phyloP scores from a whole-genome alignment of 1,139 yeast species.

The Scheffersomyces segobiensis region DNA sequence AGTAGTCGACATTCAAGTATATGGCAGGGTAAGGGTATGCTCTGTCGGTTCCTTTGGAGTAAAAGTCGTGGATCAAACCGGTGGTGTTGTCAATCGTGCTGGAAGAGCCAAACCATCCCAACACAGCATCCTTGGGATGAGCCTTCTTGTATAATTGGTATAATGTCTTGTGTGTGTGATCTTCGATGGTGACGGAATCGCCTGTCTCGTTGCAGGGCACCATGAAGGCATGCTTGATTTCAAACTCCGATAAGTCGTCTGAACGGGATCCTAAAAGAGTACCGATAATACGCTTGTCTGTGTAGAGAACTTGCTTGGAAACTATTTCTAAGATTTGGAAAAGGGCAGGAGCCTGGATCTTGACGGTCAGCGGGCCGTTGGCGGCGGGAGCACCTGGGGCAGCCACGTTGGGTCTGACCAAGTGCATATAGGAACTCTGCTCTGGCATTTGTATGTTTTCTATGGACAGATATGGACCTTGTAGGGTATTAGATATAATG shows the following conservation, averaged over 20 bases:
- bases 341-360: slow-evolving; percentile 68
- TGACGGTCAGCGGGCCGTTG: slow-evolving; percentile 50
- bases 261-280: slow-evolving; percentile 80
- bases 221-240: slow-evolving; percentile 74
- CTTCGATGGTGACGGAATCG: slow-evolving; percentile 71
- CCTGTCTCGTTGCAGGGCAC: slow-evolving; percentile 85
- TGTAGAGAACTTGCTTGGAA: slow-evolving; percentile 43
- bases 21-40: slow-evolving; percentile 79
- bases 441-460: slow-evolving; percentile 9
- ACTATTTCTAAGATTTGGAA: slow-evolving; percentile 63
- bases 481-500: slow-evolving; percentile 1
- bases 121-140: slow-evolving; percentile 74
- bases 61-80: slow-evolving; percentile 84
- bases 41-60: slow-evolving; percentile 66
- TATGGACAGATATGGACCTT: slow-evolving; percentile 4
- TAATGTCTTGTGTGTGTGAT: slow-evolving; percentile 69
- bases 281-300: slow-evolving; percentile 70
- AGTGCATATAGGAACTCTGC: slow-evolving; percentile 44
- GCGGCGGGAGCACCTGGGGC: slow-evolving; percentile 55
- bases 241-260: slow-evolving; percentile 81
- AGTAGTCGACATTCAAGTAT: slow-evolving; percentile 61
- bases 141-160: slow-evolving; percentile 76
- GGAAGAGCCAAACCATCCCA: slow-evolving; percentile 87
- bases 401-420: slow-evolving; percentile 60
- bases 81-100: slow-evolving; percentile 67